Evolutionary conservation across 2,329 filamentous ascomycete species (phyloP), one percentile per base, ranked within the genome.

Genomic region (Corniculantispora saksenae): DNA sequence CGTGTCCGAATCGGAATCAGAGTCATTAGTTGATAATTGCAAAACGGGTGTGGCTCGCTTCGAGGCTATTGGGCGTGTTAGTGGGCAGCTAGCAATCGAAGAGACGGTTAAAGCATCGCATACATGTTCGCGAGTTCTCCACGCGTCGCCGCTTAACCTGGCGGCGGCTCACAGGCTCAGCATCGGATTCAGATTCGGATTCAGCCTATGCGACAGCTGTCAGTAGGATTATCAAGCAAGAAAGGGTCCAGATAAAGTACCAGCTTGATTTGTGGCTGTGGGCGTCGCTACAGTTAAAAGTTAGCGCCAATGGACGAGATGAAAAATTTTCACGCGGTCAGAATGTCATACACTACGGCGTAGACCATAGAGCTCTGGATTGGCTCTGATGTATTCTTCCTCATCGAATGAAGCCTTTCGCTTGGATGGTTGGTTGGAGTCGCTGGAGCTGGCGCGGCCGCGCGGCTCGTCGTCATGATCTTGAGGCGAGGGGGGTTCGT

Each of bases 331-430:
- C 69, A 67, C 32, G 48, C 17, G 45, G 10, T 17, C 10, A 47
- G 38, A 40, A 60, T n/a, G 60, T 79, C 91, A 68, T 89, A 95
- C 94, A 82, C 95, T 99, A 81, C 95, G 88, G 71, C 95, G 89
- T 70, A 99, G 84, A 56, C 95, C 95, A 81, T 98, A 99, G 10
- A 99, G 83, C 79, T 97, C 93, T 53, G 95, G 95, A 73, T 99
- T 97, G 74, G 92, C 91, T 72, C 90, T 86, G 72, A 98, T 97
- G 74, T 89, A 94, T 55, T 93, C 89, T 66, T 95, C 90, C 71
- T 95, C 91, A 60, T 90, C 88, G 45, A 86, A 75, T 74, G 83
- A 77, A 69, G 83, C 78, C 80, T 92, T 91, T 79, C 93, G 90
- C 83, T 97, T 97, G 67, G 84, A 79, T 58, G 85, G 86, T 74